Evolutionary conservation across 2,329 filamentous ascomycete species (phyloP).

Genomic region (Aplosporella prunicola): DNA sequence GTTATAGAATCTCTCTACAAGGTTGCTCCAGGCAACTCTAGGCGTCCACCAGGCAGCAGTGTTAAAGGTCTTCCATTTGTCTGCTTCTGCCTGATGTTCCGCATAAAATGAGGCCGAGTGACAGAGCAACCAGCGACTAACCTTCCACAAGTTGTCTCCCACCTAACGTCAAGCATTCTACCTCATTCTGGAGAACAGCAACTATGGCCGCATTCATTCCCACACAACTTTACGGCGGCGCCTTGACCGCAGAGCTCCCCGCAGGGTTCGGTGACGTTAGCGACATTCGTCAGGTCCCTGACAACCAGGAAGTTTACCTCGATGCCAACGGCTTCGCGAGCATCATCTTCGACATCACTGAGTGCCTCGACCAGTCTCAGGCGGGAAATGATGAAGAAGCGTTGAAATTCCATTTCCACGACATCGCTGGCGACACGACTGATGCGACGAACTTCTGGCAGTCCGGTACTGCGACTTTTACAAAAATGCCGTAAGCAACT

Average conservation of each 20-base stretch:
- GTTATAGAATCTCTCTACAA: too few species aligned
- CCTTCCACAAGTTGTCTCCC: neutral
- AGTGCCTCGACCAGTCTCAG: slow-evolving; percentile 57
- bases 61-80: too few species aligned
- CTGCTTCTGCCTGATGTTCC: slow-evolving; percentile 2
- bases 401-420: slow-evolving; percentile 40
- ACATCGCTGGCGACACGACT: slow-evolving; percentile 32
- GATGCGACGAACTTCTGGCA: slow-evolving; percentile 28
- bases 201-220: slow-evolving; percentile 45
- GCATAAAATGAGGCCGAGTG: slow-evolving; percentile 1
- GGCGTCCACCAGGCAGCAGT: neutral
- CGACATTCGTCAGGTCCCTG: slow-evolving; percentile 64
- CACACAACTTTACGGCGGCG: slow-evolving; percentile 62
- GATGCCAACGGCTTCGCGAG: slow-evolving; percentile 74
- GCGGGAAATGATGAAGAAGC: slow-evolving; percentile 61
- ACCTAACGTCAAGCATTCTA: too few species aligned
- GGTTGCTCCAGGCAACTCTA: neutral
- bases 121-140: neutral
- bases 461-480: slow-evolving; percentile 21
- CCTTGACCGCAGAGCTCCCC: slow-evolving; percentile 60
- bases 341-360: slow-evolving; percentile 83
- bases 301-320: slow-evolving; percentile 89
- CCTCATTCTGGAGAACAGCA: too few species aligned
- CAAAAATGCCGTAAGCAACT: slow-evolving; percentile 29
- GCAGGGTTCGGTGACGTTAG: slow-evolving; percentile 62